Conservation (phyloP, 192 early-diverging fungal genomes). For the Martensiomyces pterosporus region DNA sequence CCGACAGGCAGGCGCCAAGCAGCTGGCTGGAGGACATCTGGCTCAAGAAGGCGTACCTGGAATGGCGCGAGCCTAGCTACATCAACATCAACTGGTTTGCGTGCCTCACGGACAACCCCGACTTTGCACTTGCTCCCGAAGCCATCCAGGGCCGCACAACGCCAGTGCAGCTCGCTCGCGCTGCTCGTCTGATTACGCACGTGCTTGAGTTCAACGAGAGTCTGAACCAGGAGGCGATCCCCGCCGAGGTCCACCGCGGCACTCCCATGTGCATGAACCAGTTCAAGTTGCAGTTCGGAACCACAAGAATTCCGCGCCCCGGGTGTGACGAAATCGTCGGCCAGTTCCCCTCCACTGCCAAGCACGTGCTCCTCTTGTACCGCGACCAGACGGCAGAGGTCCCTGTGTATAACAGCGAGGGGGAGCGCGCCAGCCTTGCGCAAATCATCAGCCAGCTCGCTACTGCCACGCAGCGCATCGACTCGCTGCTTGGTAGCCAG, state of each 20-base stretch:
- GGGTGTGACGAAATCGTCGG: constrained; percentile 67
- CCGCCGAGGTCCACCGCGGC: constrained; percentile 66
- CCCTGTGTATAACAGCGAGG: constrained; percentile 64
- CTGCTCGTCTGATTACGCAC: constrained; percentile 68
- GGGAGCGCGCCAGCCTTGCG: constrained; percentile 56
- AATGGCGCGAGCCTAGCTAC: constrained; percentile 78
- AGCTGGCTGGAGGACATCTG: constrained; percentile 90
- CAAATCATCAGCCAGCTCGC: constrained; percentile 43
- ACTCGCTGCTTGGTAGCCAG: constrained; percentile 6
- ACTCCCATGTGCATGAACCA: constrained; percentile 93
- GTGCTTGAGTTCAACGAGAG: constrained; percentile 71
- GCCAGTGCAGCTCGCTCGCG: constrained; percentile 70
- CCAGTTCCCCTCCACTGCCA: constrained; percentile 66
- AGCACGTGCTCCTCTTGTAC: constrained; percentile 82
- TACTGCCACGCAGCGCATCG: constrained; percentile 12
- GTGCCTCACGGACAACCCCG: constrained; percentile 60
- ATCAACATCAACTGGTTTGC: constrained; percentile 93
- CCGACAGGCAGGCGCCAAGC: constrained; percentile 63
- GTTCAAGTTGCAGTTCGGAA: constrained; percentile 81
- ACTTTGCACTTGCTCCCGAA: constrained; percentile 35
- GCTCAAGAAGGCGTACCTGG: constrained; percentile 78
- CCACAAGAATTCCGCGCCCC: constrained; percentile 66
- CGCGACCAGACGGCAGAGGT: constrained; percentile 83
- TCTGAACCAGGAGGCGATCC: constrained; percentile 61
- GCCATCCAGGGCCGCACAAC: constrained; percentile 54